Percentiles rank a stretch among this genome's conserved stretches.
phyloP scores from a whole-genome alignment of 2,329 filamentous ascomycete species.

The Xylaria sp. region DNA sequence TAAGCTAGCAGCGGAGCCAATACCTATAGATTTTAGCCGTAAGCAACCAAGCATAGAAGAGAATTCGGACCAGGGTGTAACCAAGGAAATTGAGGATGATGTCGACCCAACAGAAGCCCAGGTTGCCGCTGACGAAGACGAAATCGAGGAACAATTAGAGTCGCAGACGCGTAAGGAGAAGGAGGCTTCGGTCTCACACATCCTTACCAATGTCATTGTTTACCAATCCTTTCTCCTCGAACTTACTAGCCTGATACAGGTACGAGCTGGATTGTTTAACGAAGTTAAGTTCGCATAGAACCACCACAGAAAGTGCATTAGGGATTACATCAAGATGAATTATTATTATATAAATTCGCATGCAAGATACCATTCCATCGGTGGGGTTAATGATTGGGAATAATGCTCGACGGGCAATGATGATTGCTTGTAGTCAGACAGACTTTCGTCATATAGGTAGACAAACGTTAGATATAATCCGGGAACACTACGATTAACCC shows the following conservation, averaged over 20 bases:
- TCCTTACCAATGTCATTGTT: constrained; percentile 82
- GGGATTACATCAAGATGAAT: not conserved
- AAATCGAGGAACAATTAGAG: constrained; percentile 46
- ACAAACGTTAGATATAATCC: constrained; percentile 13
- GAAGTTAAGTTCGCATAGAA: constrained; percentile 72
- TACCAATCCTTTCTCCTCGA: constrained; percentile 85
- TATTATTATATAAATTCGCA: constrained; percentile 16
- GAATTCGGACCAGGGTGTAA: constrained; percentile 45
- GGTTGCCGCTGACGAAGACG: constrained; percentile 44
- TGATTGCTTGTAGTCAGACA: not conserved
- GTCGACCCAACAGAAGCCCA: constrained; percentile 41
- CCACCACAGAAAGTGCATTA: not conserved
- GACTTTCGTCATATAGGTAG: constrained; percentile 7
- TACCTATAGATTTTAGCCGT: constrained; percentile 59
- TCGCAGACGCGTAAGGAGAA: constrained; percentile 49
- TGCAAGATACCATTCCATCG: constrained; percentile 24
- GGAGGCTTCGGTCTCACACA: constrained; percentile 77
- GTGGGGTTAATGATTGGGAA: constrained; percentile 4
- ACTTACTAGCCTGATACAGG: constrained; percentile 78
- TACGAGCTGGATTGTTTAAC: constrained; percentile 78
- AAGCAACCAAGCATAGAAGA: constrained; percentile 44
- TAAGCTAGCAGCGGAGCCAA: constrained; percentile 54
- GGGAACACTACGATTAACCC: not conserved
- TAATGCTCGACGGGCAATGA: not conserved
- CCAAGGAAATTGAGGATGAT: constrained; percentile 46